Evolutionary conservation across 768 basidiomycete species (phyloP).

Genomic region (Boletellus ananas): DNA sequence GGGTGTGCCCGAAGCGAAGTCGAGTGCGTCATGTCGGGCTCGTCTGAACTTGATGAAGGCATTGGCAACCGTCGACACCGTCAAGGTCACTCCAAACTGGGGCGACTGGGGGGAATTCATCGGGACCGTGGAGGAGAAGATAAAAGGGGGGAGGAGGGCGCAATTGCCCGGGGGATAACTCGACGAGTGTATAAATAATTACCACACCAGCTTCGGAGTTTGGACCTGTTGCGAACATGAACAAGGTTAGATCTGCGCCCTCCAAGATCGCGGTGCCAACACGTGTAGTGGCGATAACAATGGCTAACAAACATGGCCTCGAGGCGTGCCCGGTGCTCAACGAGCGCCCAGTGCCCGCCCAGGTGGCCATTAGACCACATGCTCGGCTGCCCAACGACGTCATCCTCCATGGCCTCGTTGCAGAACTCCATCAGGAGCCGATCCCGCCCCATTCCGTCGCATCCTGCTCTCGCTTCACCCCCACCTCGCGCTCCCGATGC

Average conservation of each 20-base stretch:
- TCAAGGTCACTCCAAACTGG: slow-evolving; percentile 20
- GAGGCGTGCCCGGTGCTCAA: too few species aligned
- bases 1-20: slow-evolving; percentile 37
- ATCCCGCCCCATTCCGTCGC: slow-evolving; percentile 41
- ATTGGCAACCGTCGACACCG: slow-evolving; percentile 43
- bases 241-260: too few species aligned
- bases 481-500: slow-evolving; percentile 30
- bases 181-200: slow-evolving; percentile 12
- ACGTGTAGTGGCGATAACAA: neutral
- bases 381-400: neutral
- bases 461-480: slow-evolving; percentile 17
- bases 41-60: slow-evolving; percentile 53
- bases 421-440: slow-evolving; percentile 11
- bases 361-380: neutral
- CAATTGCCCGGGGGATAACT: neutral
- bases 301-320: too few species aligned
- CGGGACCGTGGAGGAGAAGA: neutral
- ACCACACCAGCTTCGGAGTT: slow-evolving; percentile 18
- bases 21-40: slow-evolving; percentile 31
- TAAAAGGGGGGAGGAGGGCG: neutral
- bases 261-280: neutral
- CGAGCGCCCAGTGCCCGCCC: neutral
- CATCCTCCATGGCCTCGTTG: neutral
- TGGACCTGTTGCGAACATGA: neutral
- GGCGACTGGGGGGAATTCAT: slow-evolving; percentile 24